Base-by-base conservation (phyloP, 108 stramenopile species). In the Thalassiosira profunda region DNA sequence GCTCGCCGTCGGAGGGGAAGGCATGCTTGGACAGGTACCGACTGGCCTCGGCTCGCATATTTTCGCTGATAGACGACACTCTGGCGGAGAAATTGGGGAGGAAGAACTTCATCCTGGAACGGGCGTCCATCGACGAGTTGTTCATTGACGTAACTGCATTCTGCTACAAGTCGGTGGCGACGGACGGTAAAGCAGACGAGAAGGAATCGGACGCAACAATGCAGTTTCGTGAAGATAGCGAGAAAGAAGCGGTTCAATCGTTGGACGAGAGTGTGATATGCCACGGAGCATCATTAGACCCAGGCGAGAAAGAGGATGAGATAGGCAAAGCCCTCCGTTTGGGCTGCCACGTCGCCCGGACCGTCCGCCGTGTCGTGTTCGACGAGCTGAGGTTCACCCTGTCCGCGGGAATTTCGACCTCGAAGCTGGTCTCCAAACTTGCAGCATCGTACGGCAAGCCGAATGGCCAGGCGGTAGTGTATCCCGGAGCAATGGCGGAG, bases 361-460 rank as follows among this genome's bases (percentile, higher is more conserved):
- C 48, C 35, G 80, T 90, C 12, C 81, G 93, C 1, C 51, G 71
- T 18, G 68, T 81, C 18, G 85, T 95, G 5, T 66, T 74, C 57
- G 36, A 79, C 4, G 63, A 57, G n/a, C 67, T 95, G 3, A 86
- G 86, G 3, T 95, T 95, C 63, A 95, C 93, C 18, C 64, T 95
- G 72, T 82, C 83, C 14, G 86, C 89, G 12, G 93, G 93, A 14
- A 91, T 95, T 26, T 83, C 86, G 8, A 82, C 76, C 35, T 88
- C 78, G 64, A 95, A 95, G 60, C 72, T 86, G 60, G 81, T 95
- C 66, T 81, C 90, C 28, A 95, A 95, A 67, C 71, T 95, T 37
- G 84, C 86, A 20, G 93, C 93, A n/a, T 63, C 87, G 6, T 89
- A 85, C 67, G 93, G 90, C 14, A 95, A 95, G 69, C 90, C 93